Evolutionary conservation across 192 early-diverging fungal species (phyloP), one percentile per base, ranked within the genome.

Genomic region (Mortierella antarctica): DNA sequence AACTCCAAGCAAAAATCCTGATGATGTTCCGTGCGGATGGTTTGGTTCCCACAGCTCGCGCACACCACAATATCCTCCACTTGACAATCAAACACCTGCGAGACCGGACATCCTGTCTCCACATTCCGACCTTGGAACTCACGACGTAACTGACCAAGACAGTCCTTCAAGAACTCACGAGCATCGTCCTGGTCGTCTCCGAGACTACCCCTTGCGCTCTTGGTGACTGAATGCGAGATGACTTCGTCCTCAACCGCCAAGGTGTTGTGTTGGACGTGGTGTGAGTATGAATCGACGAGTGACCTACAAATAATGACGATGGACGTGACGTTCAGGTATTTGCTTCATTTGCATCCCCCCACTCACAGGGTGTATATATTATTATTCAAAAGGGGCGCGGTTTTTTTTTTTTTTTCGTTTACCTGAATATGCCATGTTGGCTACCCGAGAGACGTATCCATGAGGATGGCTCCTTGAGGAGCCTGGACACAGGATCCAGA

Each of bases 121-220:
- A 31, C 57, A 20, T 49, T 54, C 6, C 55, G 47, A 10, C 63
- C 73, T 5, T 49, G 47, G 40, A 65, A 62, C 57, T 75, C 73
- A 7, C 60, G 57, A 8, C 60, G 58, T 15, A 75, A 23, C 42
- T 68, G 73, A n/a, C 57, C 62, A 11, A 75, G 57, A 49, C 51
- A 49, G 21, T 75, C 73, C 17, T 57, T 62, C 20, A 75, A 31
- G 40, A 67, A 75, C 46, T 63, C 73, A 23, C 73, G 73, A 13
- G 73, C 73, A 62, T 68, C 65, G 40, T 75, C 73, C 11, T 68
- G 7, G 5, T 65, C 73, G 9, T 67, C 65, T 10, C 73, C 73
- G 8, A 75, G 50, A 11, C 50, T 53, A 6, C 72, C 72, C n/a
- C 51, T 54, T 42, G 45, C 48, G 15, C 14, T 68, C 53, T 75